A percentile compares a stretch with the other conserved stretches of the same genome.
These are phyloP conservation scores for Achlya hypogyna DNA, from an alignment of 352 stramenopile genomes.

Conservation along the genomic window DNA sequence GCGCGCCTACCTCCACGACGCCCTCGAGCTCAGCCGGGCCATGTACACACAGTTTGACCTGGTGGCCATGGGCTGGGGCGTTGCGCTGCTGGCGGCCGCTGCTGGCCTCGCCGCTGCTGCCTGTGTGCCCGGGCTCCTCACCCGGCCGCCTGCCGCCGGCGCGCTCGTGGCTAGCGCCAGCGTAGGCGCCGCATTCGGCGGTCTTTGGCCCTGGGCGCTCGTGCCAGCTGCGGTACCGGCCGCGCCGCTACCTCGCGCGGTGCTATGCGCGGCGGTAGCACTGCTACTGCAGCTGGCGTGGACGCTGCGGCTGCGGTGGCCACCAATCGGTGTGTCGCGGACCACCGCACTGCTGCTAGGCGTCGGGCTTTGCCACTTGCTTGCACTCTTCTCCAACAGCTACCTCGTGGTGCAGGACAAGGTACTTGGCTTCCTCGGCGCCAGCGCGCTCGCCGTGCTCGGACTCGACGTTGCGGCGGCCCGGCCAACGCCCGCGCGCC, in stretches of 20 bases:
- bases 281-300: not conserved
- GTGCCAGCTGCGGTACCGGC: not conserved
- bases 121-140: not conserved
- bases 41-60: constrained; percentile 86
- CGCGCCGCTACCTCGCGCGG: constrained; percentile 13
- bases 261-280: constrained; percentile 13
- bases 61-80: constrained; percentile 58
- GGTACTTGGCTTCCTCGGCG: constrained; percentile 61
- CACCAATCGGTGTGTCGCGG: not conserved
- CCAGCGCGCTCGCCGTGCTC: not conserved
- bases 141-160: too few species aligned
- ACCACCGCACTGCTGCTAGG: constrained; percentile 26
- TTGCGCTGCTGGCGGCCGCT: constrained; percentile 30
- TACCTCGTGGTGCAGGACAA: constrained; percentile 72
- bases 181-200: constrained; percentile 21
- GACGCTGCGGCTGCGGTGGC: constrained; percentile 19
- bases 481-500: not conserved
- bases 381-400: constrained; percentile 74
- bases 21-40: constrained; percentile 48
- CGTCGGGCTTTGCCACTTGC: constrained; percentile 46
- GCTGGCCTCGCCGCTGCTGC: not conserved
- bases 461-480: not conserved
- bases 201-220: constrained; percentile 24
- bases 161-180: not conserved
- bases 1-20: constrained; percentile 56